phyloP scores from a whole-genome alignment of 2,329 filamentous ascomycete species.

The Periconia sp. region DNA sequence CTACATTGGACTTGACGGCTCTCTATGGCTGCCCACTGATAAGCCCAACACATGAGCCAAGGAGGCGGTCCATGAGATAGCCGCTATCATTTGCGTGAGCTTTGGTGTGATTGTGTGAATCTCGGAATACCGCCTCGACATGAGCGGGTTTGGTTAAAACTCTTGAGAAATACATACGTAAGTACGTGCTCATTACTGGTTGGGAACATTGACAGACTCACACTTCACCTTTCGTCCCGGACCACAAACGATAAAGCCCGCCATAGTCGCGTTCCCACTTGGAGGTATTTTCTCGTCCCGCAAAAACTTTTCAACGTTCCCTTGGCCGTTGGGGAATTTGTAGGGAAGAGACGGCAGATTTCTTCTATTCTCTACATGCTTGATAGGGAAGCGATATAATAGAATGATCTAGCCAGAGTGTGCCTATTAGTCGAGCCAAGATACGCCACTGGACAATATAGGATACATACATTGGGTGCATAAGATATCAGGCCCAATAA shows the following conservation, averaged over 20 bases:
- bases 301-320: constrained; percentile 51
- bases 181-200: background rate
- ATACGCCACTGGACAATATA: too few relatives aligned
- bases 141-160: constrained; percentile 18
- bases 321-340: constrained; percentile 31
- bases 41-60: constrained; percentile 54
- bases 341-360: constrained; percentile 24
- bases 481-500: too few relatives aligned
- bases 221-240: constrained; percentile 49
- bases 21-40: constrained; percentile 43
- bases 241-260: constrained; percentile 44
- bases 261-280: constrained; percentile 45
- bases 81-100: constrained; percentile 51
- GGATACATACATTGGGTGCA: too few relatives aligned
- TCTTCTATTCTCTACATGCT: too few relatives aligned
- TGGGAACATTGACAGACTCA: constrained; percentile 21
- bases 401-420: too few relatives aligned
- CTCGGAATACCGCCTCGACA: constrained; percentile 44
- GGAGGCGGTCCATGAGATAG: constrained; percentile 47
- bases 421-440: too few relatives aligned
- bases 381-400: too few relatives aligned
- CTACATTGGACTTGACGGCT: constrained; percentile 23
- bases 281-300: constrained; percentile 40
- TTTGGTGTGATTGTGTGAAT: constrained; percentile 54
- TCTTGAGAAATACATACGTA: constrained; percentile 4